Base-by-base conservation (phyloP, 2,329 filamentous ascomycete species). In the Annulohypoxylon truncatum region DNA sequence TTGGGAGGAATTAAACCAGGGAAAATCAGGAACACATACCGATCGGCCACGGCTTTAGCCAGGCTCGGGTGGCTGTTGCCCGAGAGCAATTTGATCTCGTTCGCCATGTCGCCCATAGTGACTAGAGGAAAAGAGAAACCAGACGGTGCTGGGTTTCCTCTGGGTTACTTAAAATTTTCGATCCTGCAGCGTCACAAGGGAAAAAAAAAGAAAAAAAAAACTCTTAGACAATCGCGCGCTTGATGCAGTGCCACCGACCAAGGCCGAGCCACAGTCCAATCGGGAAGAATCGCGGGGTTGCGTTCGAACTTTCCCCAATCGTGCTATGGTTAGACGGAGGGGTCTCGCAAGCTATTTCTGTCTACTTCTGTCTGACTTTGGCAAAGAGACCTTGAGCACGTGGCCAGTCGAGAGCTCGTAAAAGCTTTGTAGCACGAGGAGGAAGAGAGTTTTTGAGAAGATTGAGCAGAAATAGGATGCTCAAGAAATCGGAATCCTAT, bases 41-140 rank as follows among this genome's bases (percentile, higher is more conserved):
- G 75, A 67, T 79, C 77, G 52, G 79, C 79, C 20, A 80, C 78
- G 66, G 76, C 71, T 62, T 73, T 77, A 46, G 78, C 77, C 68
- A 80, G 72, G 58, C 74, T 75, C 59, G 77, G 78, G 68, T 80
- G 79, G 73, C 78, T 79, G 61, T 79, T 79, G 71, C 79, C 79
- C 68, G 78, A 76, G 48, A 80, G 76, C 69, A 80, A 58, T 67
- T 80, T 80, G 74, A 80, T 79, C 71, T 80, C 78, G 72, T 80
- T 80, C 65, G 77, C 76, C 73, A 76, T 73, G 69, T 76, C 69
- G 73, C 69, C 70, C 75, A 72, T 72, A 42, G 26, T 68, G 64
- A 64, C 42, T 42, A 52, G 48, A 48, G 35, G 29, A 38, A 38
- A 57, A 40, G 52, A 59, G 35, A 52, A 38, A 59, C 51, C 50